Conservation (phyloP, 176 grass and related monocot genomes). For the Otatea glauca region DNA sequence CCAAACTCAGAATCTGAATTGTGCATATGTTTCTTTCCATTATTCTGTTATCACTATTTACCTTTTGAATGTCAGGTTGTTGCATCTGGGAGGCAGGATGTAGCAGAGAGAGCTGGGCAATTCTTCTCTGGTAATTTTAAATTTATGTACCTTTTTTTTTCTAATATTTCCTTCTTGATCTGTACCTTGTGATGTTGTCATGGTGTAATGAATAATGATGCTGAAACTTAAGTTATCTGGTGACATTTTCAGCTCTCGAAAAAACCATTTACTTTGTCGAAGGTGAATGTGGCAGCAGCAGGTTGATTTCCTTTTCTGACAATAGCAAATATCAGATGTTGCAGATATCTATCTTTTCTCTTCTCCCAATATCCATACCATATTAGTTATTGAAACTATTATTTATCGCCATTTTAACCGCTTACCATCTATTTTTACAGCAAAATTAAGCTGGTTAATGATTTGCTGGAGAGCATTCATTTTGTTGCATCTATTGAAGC, state of each 20-base stretch:
- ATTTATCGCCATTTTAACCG: conserved; percentile 5
- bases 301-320: conserved; percentile 56
- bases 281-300: conserved; percentile 78
- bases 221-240: conserved; percentile 34
- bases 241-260: conserved; percentile 64
- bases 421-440: conserved; percentile 51
- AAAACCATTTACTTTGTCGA: conserved; percentile 63
- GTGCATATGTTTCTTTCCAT: not conserved
- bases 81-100: conserved; percentile 72
- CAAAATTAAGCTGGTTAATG: conserved; percentile 84
- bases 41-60: conserved; percentile 34
- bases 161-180: conserved; percentile 21
- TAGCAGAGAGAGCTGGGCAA: conserved; percentile 47
- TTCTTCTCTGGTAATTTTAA: conserved; percentile 69
- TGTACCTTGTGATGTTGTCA: conserved; percentile 22
- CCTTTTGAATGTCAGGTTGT: conserved; percentile 59
- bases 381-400: conserved; percentile 21
- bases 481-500: conserved; percentile 89
- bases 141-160: conserved; percentile 27
- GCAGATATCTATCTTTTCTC: conserved; percentile 14
- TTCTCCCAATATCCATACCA: conserved; percentile 1
- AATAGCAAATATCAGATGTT: conserved; percentile 1
- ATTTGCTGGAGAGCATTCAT: conserved; percentile 90
- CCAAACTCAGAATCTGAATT: conserved; percentile 21
- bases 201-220: not conserved